phyloP scores from a whole-genome alignment of 2,329 filamentous ascomycete genomes.

The Exserohilum turcica region DNA sequence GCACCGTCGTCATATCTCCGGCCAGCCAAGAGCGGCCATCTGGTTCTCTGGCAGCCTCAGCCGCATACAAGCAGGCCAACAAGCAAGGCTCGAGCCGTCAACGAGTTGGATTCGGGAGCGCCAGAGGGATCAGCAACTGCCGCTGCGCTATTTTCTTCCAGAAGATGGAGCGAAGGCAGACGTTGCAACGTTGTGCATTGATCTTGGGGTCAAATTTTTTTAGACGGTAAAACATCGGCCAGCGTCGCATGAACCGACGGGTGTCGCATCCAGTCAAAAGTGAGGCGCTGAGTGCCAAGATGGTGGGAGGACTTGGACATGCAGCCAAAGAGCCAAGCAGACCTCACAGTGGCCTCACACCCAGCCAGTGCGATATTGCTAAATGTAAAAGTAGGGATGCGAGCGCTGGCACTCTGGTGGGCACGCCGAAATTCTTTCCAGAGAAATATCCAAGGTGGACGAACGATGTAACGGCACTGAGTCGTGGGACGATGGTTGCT shows the following conservation, averaged over 20 bases:
- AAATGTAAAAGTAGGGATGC: not conserved
- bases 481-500: not conserved
- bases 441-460: not conserved
- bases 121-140: not conserved
- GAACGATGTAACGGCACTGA: not conserved
- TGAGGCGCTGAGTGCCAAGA: constrained; percentile 9
- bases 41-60: not conserved
- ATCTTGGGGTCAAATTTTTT: constrained; percentile 7
- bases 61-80: not conserved
- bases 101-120: not conserved
- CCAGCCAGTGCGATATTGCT: not conserved
- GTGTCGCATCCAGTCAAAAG: constrained; percentile 8
- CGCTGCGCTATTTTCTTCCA: not conserved
- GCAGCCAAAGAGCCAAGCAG: constrained; percentile 2
- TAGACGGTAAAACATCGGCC: constrained; percentile 10
- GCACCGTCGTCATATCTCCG: constrained; percentile 7
- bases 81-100: not conserved
- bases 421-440: not conserved
- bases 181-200: constrained; percentile 5
- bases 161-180: not conserved
- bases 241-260: not conserved
- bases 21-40: not conserved
- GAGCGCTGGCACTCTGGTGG: not conserved
- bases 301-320: not conserved
- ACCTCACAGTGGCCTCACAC: not conserved